These are phyloP conservation scores for Microdochium paspali DNA, from an alignment of 2,329 filamentous ascomycete genomes.

Conservation along the genomic window DNA sequence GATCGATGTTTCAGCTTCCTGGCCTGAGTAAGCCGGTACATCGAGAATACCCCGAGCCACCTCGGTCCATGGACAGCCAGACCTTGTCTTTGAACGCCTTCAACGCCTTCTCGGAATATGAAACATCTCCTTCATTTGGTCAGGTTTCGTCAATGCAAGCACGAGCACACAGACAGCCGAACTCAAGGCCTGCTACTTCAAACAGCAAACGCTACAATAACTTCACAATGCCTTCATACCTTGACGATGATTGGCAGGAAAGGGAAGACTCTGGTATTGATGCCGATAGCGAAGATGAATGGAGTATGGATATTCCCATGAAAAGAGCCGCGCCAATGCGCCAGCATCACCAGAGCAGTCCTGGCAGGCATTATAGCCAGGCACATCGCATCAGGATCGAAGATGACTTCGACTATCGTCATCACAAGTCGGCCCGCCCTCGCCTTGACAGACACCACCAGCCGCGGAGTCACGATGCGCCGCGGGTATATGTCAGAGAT, in stretches of 20 bases:
- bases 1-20: conserved; percentile 9
- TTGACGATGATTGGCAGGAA: not conserved
- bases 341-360: not conserved
- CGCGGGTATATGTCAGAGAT: not conserved
- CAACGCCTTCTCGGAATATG: not conserved
- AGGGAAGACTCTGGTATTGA: not conserved
- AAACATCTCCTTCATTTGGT: not conserved
- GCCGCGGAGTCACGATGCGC: not conserved
- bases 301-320: not conserved
- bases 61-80: not conserved
- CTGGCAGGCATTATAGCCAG: not conserved
- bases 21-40: not conserved
- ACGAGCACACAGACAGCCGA: not conserved
- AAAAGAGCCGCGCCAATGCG: not conserved
- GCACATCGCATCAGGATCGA: not conserved
- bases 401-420: not conserved
- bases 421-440: not conserved
- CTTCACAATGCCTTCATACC: not conserved
- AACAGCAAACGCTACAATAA: not conserved
- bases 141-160: not conserved
- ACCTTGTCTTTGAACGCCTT: not conserved
- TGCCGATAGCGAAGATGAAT: not conserved
- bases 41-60: not conserved
- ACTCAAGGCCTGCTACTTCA: not conserved
- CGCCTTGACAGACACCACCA: not conserved